phyloP scores from a whole-genome alignment of 2,329 filamentous ascomycete genomes.

The Microascus cirrosus region DNA sequence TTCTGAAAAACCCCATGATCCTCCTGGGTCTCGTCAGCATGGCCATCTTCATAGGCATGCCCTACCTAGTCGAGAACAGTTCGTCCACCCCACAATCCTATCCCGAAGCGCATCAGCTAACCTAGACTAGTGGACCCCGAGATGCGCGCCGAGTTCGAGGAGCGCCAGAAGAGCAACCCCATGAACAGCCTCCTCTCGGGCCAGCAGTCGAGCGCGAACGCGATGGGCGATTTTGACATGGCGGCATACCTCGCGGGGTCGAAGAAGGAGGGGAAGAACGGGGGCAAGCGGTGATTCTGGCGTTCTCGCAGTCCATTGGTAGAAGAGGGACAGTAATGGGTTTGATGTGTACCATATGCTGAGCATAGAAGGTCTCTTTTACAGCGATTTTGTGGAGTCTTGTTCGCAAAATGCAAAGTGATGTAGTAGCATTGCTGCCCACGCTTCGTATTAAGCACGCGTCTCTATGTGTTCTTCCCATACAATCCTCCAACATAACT shows the following conservation, averaged over 20 bases:
- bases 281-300: constrained; percentile 23
- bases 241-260: constrained; percentile 51
- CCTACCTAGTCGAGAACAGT: constrained; percentile 94
- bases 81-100: constrained; percentile 25
- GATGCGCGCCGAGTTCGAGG: constrained; percentile 83
- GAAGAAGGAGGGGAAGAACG: constrained; percentile 23
- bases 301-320: neutral
- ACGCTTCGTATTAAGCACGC: neutral
- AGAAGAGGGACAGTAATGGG: neutral
- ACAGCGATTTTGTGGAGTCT: neutral
- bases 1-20: constrained; percentile 95
- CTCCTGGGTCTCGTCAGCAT: constrained; percentile 78
- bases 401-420: neutral
- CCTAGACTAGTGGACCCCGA: constrained; percentile 78
- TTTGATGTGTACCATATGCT: neutral
- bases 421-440: neutral
- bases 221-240: constrained; percentile 48
- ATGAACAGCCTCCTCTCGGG: constrained; percentile 45
- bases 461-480: neutral
- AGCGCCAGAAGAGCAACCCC: constrained; percentile 68
- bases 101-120: neutral
- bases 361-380: neutral
- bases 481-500: neutral
- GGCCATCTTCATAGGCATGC: constrained; percentile 81
- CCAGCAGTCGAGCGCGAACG: constrained; percentile 22